A percentile compares a stretch with the other conserved stretches of the same genome.
Conservation (phyloP, 495 filamentous ascomycete genomes). For the Sphaerosporella brunnea region DNA sequence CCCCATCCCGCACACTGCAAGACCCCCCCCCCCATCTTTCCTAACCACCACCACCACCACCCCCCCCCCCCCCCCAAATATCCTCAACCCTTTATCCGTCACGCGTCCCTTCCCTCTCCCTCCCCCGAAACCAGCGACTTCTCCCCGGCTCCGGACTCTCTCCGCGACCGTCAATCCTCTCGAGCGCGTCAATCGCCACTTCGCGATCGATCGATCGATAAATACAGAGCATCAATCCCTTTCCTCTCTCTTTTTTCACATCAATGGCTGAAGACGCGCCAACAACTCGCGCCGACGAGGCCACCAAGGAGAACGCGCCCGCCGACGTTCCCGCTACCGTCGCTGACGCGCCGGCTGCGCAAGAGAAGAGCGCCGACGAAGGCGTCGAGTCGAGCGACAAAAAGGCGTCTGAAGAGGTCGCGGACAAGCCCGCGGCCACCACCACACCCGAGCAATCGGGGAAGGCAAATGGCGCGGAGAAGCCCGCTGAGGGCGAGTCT, state of each 20-base stretch:
- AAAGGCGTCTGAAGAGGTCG: not conserved
- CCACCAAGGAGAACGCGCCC: constrained; percentile 16
- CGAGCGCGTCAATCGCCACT: constrained; percentile 1
- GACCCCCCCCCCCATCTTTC: too few species aligned
- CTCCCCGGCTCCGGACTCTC: too few species aligned
- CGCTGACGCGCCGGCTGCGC: not conserved
- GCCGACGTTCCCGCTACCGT: constrained; percentile 9
- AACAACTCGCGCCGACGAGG: constrained; percentile 18
- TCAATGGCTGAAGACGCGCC: constrained; percentile 23
- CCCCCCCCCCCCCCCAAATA: constrained; percentile 17
- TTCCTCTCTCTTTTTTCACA: constrained; percentile 7
- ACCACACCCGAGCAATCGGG: too few species aligned
- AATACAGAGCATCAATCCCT: constrained; percentile 6
- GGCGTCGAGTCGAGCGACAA: constrained; percentile 14
- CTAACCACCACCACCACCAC: too few species aligned
- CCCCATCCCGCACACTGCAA: too few species aligned
- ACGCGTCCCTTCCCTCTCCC: too few species aligned
- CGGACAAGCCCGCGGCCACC: too few species aligned
- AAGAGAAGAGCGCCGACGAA: constrained; percentile 9
- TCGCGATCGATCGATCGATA: too few species aligned
- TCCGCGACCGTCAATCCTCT: too few species aligned
- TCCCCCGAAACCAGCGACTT: too few species aligned
- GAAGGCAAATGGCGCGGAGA: too few species aligned
- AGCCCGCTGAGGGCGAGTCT: not conserved
- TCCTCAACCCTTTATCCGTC: constrained; percentile 11